Percentiles rank a stretch among this genome's conserved stretches.
These are phyloP conservation scores for Fusarium decemcellulare DNA, from an alignment of 2,329 filamentous ascomycete species.

Conservation along the genomic window DNA sequence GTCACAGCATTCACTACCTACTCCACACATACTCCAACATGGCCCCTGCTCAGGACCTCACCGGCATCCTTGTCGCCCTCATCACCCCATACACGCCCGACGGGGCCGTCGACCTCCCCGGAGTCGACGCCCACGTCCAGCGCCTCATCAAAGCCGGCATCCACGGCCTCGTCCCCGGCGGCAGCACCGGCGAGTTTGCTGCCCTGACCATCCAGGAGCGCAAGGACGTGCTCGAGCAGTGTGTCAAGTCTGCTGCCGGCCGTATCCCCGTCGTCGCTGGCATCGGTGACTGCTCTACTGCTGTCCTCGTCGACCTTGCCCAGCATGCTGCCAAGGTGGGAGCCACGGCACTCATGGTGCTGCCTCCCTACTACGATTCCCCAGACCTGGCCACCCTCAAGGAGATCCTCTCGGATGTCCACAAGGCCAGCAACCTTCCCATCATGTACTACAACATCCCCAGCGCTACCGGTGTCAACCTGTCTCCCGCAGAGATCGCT, in stretches of 20 bases:
- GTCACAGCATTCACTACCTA: not conserved
- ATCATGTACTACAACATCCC: conserved; percentile 68
- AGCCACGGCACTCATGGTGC: conserved; percentile 62
- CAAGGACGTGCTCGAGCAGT: conserved; percentile 58
- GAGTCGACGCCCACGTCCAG: conserved; percentile 58
- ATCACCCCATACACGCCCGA: conserved; percentile 63
- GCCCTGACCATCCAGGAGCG: conserved; percentile 59
- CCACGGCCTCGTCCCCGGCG: conserved; percentile 65
- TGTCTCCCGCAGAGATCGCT: conserved; percentile 59
- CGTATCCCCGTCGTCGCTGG: conserved; percentile 59
- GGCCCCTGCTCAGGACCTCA: conserved; percentile 43
- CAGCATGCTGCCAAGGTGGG: conserved; percentile 52
- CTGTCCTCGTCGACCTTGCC: conserved; percentile 45
- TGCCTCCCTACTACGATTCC: conserved; percentile 65
- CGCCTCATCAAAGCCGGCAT: conserved; percentile 60
- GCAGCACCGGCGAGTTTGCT: conserved; percentile 65
- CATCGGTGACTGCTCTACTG: conserved; percentile 60
- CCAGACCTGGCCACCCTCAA: conserved; percentile 51
- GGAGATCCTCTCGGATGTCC: conserved; percentile 59
- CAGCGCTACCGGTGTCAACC: conserved; percentile 58
- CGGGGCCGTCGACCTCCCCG: conserved; percentile 54
- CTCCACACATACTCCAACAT: conserved; percentile 26
- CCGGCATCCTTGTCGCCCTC: conserved; percentile 63
- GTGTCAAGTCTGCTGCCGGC: conserved; percentile 53
- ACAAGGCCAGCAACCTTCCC: conserved; percentile 56